A percentile compares a stretch with the other conserved stretches of the same genome.
These are phyloP conservation scores for Sclerotiophoma versabilis DNA, from an alignment of 2,329 filamentous ascomycete genomes.

Conservation along the genomic window DNA sequence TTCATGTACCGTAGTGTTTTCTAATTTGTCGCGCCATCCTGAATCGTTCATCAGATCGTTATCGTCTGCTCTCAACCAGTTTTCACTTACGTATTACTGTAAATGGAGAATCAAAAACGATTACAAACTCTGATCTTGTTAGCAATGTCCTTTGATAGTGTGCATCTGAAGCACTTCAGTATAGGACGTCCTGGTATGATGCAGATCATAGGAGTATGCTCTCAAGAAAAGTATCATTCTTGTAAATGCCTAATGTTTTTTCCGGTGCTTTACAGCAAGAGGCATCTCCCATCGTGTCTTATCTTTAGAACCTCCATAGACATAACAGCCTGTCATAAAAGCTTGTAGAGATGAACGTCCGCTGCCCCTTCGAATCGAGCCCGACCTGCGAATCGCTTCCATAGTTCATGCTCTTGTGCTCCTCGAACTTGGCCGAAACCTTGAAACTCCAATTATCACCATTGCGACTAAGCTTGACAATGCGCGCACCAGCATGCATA, in stretches of 20 bases:
- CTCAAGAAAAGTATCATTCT: not conserved
- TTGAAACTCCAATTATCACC: conserved; percentile 64
- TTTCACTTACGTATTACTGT: no score
- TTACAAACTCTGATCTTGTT: no score
- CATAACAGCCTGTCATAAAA: conserved; percentile 78
- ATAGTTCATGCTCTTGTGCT: conserved; percentile 96
- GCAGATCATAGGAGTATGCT: no score
- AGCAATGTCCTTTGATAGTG: no score
- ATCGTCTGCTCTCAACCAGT: no score
- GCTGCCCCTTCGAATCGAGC: conserved; percentile 31
- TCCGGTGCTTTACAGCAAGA: no score
- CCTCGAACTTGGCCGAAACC: conserved; percentile 75
- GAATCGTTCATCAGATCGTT: no score
- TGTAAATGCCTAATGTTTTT: not conserved
- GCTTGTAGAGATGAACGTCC: conserved; percentile 71
- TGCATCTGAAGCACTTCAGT: no score
- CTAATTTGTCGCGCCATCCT: no score
- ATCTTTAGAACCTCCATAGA: conserved; percentile 61
- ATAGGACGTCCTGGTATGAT: no score
- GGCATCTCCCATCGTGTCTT: not conserved
- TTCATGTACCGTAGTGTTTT: no score
- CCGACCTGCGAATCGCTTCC: conserved; percentile 72
- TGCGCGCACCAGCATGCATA: conserved; percentile 84
- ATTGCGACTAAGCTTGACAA: conserved; percentile 59
- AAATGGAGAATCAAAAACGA: no score